phyloP scores from a whole-genome alignment of 169 alveolate genomes.

The Plasmodium billcollinsi region DNA sequence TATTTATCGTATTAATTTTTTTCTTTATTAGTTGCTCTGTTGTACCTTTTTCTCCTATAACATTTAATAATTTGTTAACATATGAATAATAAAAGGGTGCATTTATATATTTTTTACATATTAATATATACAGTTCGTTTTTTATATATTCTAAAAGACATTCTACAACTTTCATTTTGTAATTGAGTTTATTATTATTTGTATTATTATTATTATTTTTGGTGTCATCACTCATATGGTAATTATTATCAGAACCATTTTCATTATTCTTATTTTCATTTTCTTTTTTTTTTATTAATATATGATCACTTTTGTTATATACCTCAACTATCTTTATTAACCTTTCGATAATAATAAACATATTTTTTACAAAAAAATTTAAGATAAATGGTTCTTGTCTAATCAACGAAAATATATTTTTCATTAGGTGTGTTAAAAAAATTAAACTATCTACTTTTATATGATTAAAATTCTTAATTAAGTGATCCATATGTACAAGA shows the following conservation, averaged over 20 bases:
- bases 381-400: slow-evolving; percentile 53
- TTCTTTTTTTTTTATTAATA: not conserved
- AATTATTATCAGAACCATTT: not conserved
- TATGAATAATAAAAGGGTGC: slow-evolving; percentile 55
- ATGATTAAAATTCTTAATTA: slow-evolving; percentile 22
- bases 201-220: not conserved
- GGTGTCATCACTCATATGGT: not conserved
- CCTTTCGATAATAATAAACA: slow-evolving; percentile 18
- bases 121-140: slow-evolving; percentile 39
- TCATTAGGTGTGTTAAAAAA: slow-evolving; percentile 50
- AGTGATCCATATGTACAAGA: not conserved
- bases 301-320: not conserved
- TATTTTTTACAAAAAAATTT: slow-evolving; percentile 50
- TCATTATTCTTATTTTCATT: not conserved
- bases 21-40: slow-evolving; percentile 59
- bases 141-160: slow-evolving; percentile 39
- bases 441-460: slow-evolving; percentile 35
- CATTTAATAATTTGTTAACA: slow-evolving; percentile 26
- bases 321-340: slow-evolving; percentile 8
- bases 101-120: slow-evolving; percentile 36
- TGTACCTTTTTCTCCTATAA: slow-evolving; percentile 37
- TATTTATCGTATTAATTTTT: slow-evolving; percentile 14
- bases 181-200: slow-evolving; percentile 5
- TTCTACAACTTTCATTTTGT: slow-evolving; percentile 17
- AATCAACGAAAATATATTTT: slow-evolving; percentile 45